Evolutionary conservation across 1,284 basidiomycete species (phyloP).

Genomic region (Trametes polyzona): DNA sequence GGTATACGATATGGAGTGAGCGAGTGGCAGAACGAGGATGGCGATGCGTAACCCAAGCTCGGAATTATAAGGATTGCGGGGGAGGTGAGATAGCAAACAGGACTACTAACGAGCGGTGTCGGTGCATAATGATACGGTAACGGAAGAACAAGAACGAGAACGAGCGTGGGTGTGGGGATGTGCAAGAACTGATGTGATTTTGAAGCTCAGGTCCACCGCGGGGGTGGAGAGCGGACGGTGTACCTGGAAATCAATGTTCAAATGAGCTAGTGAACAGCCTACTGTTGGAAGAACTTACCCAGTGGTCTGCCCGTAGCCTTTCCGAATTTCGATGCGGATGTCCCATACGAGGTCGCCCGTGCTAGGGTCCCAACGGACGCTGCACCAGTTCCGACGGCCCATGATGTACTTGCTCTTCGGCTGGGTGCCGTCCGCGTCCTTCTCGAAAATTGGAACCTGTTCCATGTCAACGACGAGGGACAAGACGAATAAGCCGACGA

Average conservation of each 20-base stretch:
- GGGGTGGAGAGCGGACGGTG: slow-evolving; percentile 49
- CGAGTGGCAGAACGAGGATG: slow-evolving; percentile 6
- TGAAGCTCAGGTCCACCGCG: slow-evolving; percentile 46
- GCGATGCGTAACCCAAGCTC: slow-evolving; percentile 7
- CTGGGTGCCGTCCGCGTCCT: slow-evolving; percentile 75
- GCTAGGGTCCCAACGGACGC: slow-evolving; percentile 62
- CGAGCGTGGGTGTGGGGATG: neutral
- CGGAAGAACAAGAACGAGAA: neutral
- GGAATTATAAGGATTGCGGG: slow-evolving; percentile 1
- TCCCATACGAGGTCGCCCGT: slow-evolving; percentile 83
- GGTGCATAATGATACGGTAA: slow-evolving; percentile 21
- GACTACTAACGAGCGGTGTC: slow-evolving; percentile 8
- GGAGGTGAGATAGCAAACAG: slow-evolving; percentile 7
- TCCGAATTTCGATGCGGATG: slow-evolving; percentile 84
- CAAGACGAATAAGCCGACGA: neutral
- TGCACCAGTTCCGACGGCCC: slow-evolving; percentile 90
- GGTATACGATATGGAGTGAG: slow-evolving; percentile 8
- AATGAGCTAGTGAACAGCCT: no score
- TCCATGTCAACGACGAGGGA: neutral
- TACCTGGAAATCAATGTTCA: slow-evolving; percentile 25
- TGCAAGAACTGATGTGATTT: no score
- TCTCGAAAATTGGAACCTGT: slow-evolving; percentile 79
- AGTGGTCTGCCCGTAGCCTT: slow-evolving; percentile 78
- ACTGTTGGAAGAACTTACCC: slow-evolving; percentile 55
- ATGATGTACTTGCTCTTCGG: slow-evolving; percentile 80